Evolutionary conservation across 768 basidiomycete genomes (phyloP).

Genomic region (Kwoniella heveanensis): DNA sequence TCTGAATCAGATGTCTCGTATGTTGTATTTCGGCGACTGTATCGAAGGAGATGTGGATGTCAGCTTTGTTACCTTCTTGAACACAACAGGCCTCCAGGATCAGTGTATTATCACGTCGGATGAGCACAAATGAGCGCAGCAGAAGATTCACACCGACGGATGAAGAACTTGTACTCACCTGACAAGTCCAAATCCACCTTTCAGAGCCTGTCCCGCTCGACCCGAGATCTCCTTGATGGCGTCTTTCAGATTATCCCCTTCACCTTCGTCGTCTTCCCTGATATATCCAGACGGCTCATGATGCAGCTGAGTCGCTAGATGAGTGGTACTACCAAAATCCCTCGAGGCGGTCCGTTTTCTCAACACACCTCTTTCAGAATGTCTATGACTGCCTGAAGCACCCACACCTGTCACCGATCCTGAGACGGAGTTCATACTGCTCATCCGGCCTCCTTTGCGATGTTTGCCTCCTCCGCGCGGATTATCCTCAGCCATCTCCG

Average conservation of each 20-base stretch:
- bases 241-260: conserved; percentile 24
- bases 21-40: conserved; percentile 30
- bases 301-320: neutral
- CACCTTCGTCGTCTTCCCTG: conserved; percentile 24
- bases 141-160: neutral
- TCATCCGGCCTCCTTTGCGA: conserved; percentile 11
- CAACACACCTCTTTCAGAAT: conserved; percentile 12
- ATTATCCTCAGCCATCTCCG: neutral
- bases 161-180: conserved; percentile 18
- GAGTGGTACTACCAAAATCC: conserved; percentile 13
- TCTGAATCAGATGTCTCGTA: conserved; percentile 50
- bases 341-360: conserved; percentile 25
- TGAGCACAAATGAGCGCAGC: too few relatives aligned
- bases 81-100: too few relatives aligned
- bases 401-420: neutral
- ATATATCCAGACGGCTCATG: conserved; percentile 5
- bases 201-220: conserved; percentile 44
- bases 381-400: conserved; percentile 1
- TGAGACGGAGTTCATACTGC: conserved; percentile 8
- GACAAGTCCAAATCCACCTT: conserved; percentile 37
- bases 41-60: too few relatives aligned
- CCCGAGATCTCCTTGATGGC: conserved; percentile 31
- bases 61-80: too few relatives aligned
- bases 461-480: neutral
- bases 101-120: too few relatives aligned